Evolutionary conservation across 352 stramenopile species (phyloP).

Genomic region (Globisporangium acanthophoron): DNA sequence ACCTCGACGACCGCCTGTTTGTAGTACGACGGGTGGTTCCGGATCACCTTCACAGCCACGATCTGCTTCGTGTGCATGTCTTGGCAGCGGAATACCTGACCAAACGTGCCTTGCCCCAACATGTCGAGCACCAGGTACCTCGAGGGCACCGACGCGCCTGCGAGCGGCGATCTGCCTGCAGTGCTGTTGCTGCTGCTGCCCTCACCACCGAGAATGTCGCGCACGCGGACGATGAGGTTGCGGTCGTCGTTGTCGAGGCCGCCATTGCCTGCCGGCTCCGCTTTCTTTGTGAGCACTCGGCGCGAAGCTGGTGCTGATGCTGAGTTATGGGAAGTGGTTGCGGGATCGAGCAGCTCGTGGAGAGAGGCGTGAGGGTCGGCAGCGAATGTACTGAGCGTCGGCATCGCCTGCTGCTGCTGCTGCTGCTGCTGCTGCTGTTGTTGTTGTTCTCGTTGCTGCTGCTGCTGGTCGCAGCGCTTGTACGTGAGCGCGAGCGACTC

Average conservation of each 20-base stretch:
- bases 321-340: not conserved
- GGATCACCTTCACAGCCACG: constrained; percentile 96
- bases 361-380: not conserved
- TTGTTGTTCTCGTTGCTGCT: not conserved
- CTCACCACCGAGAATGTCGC: constrained; percentile 24
- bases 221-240: constrained; percentile 41
- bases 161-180: not conserved
- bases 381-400: too few relatives aligned
- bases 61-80: constrained; percentile 56
- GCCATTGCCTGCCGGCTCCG: constrained; percentile 24
- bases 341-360: too few relatives aligned
- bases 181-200: not conserved
- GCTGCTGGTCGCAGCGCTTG: constrained; percentile 12
- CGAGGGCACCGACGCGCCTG: constrained; percentile 3
- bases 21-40: constrained; percentile 91
- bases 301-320: constrained; percentile 2
- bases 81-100: constrained; percentile 43
- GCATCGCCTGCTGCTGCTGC: not conserved
- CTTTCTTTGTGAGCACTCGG: constrained; percentile 40
- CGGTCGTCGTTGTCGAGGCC: constrained; percentile 44
- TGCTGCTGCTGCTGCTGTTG: constrained; percentile 2
- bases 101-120: constrained; percentile 89
- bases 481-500: constrained; percentile 24
- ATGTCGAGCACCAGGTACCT: constrained; percentile 89
- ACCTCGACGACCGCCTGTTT: constrained; percentile 93